Evolutionary conservation across 768 basidiomycete genomes (phyloP), one percentile per base, ranked within the genome.

Genomic region (Artomyces pyxidatus): DNA sequence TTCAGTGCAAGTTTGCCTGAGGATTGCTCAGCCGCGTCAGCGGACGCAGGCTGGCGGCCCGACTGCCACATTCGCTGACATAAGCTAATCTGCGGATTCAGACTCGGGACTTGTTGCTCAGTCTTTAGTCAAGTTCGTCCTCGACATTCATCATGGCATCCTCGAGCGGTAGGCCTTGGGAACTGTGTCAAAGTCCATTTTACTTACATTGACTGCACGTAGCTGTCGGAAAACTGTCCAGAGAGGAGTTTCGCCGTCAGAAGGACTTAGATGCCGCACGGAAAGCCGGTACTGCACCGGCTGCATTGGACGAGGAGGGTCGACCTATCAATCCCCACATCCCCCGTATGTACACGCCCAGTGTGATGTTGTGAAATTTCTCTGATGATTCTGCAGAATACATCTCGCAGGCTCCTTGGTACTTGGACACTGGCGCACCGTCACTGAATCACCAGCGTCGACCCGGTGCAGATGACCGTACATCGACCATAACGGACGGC

Each of bases 361-460:
- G 22, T 30, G 21, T 14, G 32, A 6, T 35, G 4, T 27, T 43
- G 2, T 23, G 29, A 21, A n/a, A 38, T 16, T 1, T 40, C 11
- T 45, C 21, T 38, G n/a, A 25, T 26, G 19, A 19, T 38, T 21
- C 39, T 38, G 10, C 14, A 93, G 91, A 97, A 70, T 99, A 97
- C 64, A 99, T 99, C 64, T 91, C 95, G 6, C 91, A 95, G 66
- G 95, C 92, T 7, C 96, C 96, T 49, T 99, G 96, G 96, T 99
- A 98, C 67, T 79, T 95, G 57, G 90, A 97, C 67, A 92, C 88
- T 4, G 96, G 92, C 40, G 84, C 80, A 28, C 93, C 96, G 1
- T 93, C 93, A 9, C 76, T 99, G 47, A 89, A 83, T 62, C 95
- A 97, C 73, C 96, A 99, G 65, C 84, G 95, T 58, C 81, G 83